phyloP scores from a whole-genome alignment of 768 basidiomycete species.

The Suillus alpinus region DNA sequence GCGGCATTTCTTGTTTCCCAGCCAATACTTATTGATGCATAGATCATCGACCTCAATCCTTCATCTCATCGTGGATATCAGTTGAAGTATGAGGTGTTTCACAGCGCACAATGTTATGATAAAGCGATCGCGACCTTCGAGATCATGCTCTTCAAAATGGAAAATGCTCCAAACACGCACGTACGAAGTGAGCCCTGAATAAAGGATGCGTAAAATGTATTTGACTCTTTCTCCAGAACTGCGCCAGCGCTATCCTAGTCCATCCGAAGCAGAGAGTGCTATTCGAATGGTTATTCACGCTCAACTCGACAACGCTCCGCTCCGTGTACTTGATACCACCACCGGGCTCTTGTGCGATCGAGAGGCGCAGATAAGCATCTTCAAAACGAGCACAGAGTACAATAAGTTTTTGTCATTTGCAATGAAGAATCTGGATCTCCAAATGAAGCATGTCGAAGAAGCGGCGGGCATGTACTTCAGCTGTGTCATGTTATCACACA shows the following conservation, averaged over 20 bases:
- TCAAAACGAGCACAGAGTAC: neutral
- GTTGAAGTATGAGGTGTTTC: neutral
- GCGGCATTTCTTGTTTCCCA: neutral
- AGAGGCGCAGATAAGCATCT: neutral
- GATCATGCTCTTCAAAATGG: neutral
- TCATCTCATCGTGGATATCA: neutral
- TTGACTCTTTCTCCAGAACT: neutral
- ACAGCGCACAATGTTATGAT: neutral
- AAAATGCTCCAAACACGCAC: neutral
- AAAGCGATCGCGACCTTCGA: neutral
- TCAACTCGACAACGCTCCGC: neutral
- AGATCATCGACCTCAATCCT: neutral
- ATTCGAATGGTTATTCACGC: neutral
- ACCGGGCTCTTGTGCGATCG: neutral
- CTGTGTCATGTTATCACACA: slow-evolving; percentile 2
- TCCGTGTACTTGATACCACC: neutral
- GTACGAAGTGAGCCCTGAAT: neutral
- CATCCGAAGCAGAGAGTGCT: neutral
- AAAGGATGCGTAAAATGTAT: neutral
- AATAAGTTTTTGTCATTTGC: neutral
- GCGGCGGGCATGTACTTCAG: neutral
- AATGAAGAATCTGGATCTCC: neutral
- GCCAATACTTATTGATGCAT: neutral
- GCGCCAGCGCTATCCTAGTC: neutral
- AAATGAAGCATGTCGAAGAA: neutral